Evolutionary conservation across 2,329 filamentous ascomycete genomes (phyloP), one percentile per base, ranked within the genome.

Genomic region (Cercospora zeina): DNA sequence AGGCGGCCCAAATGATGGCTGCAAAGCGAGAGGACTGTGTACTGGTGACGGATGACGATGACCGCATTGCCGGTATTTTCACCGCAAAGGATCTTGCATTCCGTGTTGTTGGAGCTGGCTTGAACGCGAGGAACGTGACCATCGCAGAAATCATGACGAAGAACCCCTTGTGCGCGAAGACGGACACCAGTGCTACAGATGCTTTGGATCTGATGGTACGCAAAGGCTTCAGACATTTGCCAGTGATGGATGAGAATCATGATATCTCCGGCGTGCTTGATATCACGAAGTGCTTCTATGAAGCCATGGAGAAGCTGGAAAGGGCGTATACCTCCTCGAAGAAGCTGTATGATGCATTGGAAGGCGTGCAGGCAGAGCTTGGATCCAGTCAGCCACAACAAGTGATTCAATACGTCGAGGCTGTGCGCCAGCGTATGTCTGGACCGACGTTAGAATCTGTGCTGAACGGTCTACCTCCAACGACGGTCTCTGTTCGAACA

Each of bases 71-170:
- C 49, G 95, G 95, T 79, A 99, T 99, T 76, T 99, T 99, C 77
- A 99, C 95, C 0, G 95, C 95, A 69, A 99, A 99, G 82, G 95
- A 99, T 81, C 83, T 99, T 74, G 95, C 95, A 16, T 99, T 97
- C 82, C 88, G 95, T 62, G 95, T 99, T 10, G 93, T 99, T 27
- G 95, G 93, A 60, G 87, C 88, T 60, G 95, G 95, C 30, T 84
- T 93, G 72, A 96, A 96, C 80, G 90, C 95, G 33, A 89, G 86
- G 76, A 91, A 88, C 74, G 87, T 97, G 70, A 96, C 91, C 21
- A 97, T 99, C 75, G 90, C 92, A 69, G 93, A 97, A 75, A 99
- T 99, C 77, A 99, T 99, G 95, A 99, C 95, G 75, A 97, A 97
- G 83, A 99, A 99, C 80, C 95, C 95, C 10, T 86, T 99, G 14